Evolutionary conservation across 371 early-diverging fungal species (phyloP).

Genomic region (Mortierella sp.): DNA sequence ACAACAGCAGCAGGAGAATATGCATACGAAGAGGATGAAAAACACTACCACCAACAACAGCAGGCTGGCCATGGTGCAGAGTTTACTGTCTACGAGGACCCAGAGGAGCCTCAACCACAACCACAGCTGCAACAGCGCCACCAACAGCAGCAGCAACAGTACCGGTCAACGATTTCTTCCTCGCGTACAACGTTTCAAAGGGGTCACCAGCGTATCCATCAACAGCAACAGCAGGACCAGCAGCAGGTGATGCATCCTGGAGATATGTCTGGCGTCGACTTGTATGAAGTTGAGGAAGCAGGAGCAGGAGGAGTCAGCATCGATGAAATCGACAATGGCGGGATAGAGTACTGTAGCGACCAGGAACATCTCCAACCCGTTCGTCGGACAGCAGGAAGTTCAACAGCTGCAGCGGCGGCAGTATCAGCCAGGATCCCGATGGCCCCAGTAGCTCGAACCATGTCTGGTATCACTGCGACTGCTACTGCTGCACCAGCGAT

Average conservation of each 20-base stretch:
- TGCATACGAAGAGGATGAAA: neutral
- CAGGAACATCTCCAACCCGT: neutral
- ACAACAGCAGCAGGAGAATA: no score
- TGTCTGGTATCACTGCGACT: neutral
- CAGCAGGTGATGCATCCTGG: neutral
- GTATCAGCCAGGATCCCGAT: neutral
- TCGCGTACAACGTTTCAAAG: neutral
- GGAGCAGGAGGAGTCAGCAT: neutral
- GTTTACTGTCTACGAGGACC: conserved; percentile 18
- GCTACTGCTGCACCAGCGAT: neutral
- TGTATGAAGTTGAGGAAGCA: neutral
- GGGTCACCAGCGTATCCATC: conserved; percentile 16
- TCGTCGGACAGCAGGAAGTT: neutral
- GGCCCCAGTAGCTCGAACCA: neutral
- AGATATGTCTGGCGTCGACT: conserved; percentile 19
- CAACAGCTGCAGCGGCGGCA: neutral
- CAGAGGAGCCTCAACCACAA: conserved; percentile 8
- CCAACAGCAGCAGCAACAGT: conserved; percentile 19
- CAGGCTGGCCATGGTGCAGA: neutral
- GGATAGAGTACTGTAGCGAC: neutral
- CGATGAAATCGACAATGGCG: neutral
- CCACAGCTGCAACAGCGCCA: conserved; percentile 12
- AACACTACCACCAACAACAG: neutral
- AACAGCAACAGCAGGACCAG: conserved; percentile 22
- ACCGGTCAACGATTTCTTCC: conserved; percentile 3